Conservation (phyloP, 1,284 basidiomycete genomes). For the Rhodotorula sp. region DNA sequence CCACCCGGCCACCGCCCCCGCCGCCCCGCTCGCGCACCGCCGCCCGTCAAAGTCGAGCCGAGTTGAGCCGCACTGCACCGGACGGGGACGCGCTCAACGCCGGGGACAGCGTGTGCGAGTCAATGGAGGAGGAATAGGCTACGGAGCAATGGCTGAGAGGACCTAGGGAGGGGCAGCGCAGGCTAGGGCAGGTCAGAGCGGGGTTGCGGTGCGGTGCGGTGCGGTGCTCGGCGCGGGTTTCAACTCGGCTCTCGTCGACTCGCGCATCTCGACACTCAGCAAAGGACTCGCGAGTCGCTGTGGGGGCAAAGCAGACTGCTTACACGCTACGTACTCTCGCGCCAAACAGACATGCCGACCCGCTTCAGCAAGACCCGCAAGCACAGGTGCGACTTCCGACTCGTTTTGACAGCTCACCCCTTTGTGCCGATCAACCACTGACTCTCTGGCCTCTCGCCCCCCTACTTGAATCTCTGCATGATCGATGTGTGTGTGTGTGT, state of each 20-base stretch:
- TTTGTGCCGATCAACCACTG: neutral
- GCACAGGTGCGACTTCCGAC: constrained; percentile 53
- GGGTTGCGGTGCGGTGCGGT: no score
- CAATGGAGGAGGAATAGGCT: no score
- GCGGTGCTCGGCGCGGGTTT: no score
- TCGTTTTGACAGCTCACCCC: no score
- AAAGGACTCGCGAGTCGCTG: neutral
- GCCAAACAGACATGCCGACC: constrained; percentile 42
- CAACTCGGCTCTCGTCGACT: no score
- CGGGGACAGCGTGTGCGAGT: no score
- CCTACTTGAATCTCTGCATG: neutral
- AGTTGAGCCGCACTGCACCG: neutral
- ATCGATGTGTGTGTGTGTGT: no score
- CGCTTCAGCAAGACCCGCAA: constrained; percentile 62
- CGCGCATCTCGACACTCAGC: neutral
- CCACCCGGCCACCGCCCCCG: neutral
- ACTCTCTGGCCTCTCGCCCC: neutral
- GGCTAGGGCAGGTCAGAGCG: no score
- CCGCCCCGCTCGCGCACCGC: no score
- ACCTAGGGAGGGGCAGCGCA: no score
- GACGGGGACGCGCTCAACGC: no score
- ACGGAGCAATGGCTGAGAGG: no score
- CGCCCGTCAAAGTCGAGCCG: neutral
- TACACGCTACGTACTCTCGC: neutral
- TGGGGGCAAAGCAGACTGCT: neutral